Base-by-base conservation (phyloP, 352 stramenopile species). In the Globisporangium okanoganense region DNA sequence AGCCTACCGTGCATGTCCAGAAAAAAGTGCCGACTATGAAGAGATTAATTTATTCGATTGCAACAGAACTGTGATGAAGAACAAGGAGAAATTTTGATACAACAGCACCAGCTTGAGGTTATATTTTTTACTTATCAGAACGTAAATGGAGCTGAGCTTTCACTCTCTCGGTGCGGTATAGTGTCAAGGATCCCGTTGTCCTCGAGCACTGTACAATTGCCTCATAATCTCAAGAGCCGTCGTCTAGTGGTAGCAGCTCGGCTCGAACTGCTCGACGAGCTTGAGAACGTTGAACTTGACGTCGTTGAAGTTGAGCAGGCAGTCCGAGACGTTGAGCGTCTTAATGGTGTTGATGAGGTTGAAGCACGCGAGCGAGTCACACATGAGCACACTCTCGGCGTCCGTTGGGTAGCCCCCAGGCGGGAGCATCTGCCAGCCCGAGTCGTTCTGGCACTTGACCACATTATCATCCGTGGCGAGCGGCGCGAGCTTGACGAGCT, bases 221-320 rank as follows among this genome's bases (percentile, higher is more conserved):
- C 38, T 44, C 38, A 44, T 44, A 44, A n/a, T 20, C 38, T 44
- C 38, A 5, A 44, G 14, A 9, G 38, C 14, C 5, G 16, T 22
- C 18, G 25, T n/a, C 31, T 64, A 64, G 36, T 64, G 49, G 48
- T 52, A 64, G 59, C 70, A 76, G 54, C 58, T 65, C 24, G 55
- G 35, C 27, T 63, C 58, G 52, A 78, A 78, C 53, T 72, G 41
- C 13, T 73, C 66, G 7, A 45, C 53, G 48, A 78, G 62, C 68
- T 76, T 66, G 51, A 70, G 65, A 22, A 73, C 65, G 71, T 76
- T 76, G 45, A 78, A 25, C 33, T 61, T 52, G 33, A 62, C 50
- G 58, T 64, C 64, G 56, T 20, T 44, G 44, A 73, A 64, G 45
- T 55, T 61, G 20, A 75, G 55, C 24, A 73, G 45, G 65, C 71